Evolutionary conservation across 2,329 filamentous ascomycete genomes (phyloP), one percentile per base, ranked within the genome.

Genomic region (Myriosclerotinia duriaeana): DNA sequence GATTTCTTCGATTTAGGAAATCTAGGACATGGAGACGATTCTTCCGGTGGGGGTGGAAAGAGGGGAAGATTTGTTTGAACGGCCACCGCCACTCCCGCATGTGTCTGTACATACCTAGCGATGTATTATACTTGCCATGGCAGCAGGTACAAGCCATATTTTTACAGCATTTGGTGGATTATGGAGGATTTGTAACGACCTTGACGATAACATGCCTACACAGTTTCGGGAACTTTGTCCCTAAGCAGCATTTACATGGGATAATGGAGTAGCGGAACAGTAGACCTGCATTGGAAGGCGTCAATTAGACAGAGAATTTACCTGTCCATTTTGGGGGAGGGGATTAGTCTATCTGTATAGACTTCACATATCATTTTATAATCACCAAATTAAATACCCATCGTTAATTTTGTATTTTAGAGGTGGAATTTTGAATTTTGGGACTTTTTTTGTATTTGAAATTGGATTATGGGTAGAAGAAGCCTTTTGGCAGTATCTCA

Each of bases 1-100:
- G 90, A 93, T 73, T 87, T 92, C 64, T 93, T 93, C 74, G 89
- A 92, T 73, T 80, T 90, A 9, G 85, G 86, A 64, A 87, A 85
- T 70, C 76, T 90, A 61, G 83, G 83, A 42, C 81, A 84, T 67
- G 85, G 85, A 53, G 89, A 89, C 74, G 89, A 91, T 67, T 68
- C 69, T n/a, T 73, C 71, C 70, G 73, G 74, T 58, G 75, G 76
- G 30, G 74, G 74, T 64, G 75, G 75, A 55, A 77, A 77, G 70
- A 72, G 76, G 53, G 75, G 76, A 54, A 71, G 72, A 70, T 76
- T 73, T 70, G 69, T 71, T 55, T 77, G 71, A 76, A 61, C 38
- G 30, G n/a, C 26, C 34, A 53, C 26, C 14, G 9, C 20, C 40
- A 38, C 46, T 22, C 15, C 30, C 36, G 26, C 55, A 30, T 52